Conservation (phyloP, 495 filamentous ascomycete species). For the Xylaria longipes region DNA sequence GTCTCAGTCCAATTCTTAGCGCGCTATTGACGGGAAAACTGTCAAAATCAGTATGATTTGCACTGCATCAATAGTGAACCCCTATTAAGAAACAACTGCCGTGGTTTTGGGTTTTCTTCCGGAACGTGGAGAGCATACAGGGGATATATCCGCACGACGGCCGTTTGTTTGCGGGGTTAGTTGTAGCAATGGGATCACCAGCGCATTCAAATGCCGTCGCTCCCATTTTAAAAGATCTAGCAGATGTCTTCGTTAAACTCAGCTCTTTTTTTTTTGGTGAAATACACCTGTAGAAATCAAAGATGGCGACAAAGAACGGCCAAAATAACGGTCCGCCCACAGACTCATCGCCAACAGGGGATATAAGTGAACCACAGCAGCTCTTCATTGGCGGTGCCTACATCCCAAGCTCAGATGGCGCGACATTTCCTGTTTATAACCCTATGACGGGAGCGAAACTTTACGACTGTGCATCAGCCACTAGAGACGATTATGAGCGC, state of each 20-base stretch:
- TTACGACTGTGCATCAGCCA: conserved; percentile 64
- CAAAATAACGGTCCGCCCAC: neutral
- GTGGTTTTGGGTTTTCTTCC: neutral
- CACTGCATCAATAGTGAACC: neutral
- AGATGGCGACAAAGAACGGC: neutral
- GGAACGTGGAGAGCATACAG: conserved; percentile 1
- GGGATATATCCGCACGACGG: conserved; percentile 7
- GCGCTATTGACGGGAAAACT: neutral
- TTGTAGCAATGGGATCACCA: neutral
- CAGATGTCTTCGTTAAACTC: neutral
- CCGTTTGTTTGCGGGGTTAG: conserved; percentile 11
- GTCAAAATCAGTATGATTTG: neutral
- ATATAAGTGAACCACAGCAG: conserved; percentile 42
- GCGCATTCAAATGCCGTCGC: neutral
- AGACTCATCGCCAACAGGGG: neutral
- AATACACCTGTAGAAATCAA: neutral
- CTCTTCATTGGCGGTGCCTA: conserved; percentile 69
- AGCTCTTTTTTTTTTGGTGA: neutral
- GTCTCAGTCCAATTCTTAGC: neutral
- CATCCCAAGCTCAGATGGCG: conserved; percentile 52
- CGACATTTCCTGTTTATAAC: conserved; percentile 66
- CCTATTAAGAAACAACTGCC: conserved; percentile 1
- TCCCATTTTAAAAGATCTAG: neutral
- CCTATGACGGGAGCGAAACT: conserved; percentile 63
- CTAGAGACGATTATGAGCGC: conserved; percentile 60